These are phyloP conservation scores for Trametes versicolor DNA, from an alignment of 1,284 basidiomycete genomes.

Conservation along the genomic window DNA sequence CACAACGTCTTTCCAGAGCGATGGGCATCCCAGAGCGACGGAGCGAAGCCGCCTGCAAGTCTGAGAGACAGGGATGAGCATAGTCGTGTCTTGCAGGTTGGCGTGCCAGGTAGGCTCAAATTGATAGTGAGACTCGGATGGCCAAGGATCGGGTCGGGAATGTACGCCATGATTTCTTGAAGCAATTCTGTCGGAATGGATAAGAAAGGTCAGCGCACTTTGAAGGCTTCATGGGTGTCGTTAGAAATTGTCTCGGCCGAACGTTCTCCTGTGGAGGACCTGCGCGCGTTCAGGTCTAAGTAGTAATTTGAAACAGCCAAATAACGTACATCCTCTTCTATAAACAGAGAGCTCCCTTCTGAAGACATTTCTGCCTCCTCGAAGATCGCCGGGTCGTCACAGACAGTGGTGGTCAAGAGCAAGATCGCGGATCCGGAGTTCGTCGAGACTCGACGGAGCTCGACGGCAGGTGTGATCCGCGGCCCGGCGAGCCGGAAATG, in stretches of 20 bases:
- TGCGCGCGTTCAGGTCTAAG: not conserved
- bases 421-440: no score
- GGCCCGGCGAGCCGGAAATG: constrained; percentile 2
- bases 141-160: not conserved
- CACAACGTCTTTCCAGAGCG: constrained; percentile 13
- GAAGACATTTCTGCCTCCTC: no score
- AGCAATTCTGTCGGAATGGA: not conserved
- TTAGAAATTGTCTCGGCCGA: not conserved
- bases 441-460: no score
- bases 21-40: constrained; percentile 2
- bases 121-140: not conserved
- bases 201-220: not conserved
- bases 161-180: not conserved
- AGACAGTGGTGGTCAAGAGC: no score
- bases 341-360: not conserved
- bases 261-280: not conserved
- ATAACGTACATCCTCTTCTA: not conserved
- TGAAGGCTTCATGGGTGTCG: not conserved
- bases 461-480: not conserved
- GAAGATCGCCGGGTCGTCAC: no score
- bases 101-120: not conserved
- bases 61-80: constrained; percentile 15
- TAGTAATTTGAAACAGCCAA: not conserved
- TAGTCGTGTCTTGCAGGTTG: constrained; percentile 5
- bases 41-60: constrained; percentile 19